Base-by-base conservation (phyloP, 441 rosid species). In the Francoa sonchifolia region DNA sequence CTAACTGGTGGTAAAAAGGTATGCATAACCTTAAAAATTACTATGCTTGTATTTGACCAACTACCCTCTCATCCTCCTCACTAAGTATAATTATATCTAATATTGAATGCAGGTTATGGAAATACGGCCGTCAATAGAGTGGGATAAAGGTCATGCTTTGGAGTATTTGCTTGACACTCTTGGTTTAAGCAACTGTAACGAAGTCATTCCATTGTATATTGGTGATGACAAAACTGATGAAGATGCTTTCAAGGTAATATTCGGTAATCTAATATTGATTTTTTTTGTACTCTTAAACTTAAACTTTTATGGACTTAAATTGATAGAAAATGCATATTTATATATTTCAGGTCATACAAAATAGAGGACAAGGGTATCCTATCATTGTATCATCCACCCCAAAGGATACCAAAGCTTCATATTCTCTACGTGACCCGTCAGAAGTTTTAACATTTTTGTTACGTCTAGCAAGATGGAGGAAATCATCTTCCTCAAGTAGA, bases 381-480 rank as follows among this genome's bases (percentile, higher is more conserved):
- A 68, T 79, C 19, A 54, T 75, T 4, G 83, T 79, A 21, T 64
- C 78, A 5, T 66, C 83, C 0, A 39, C 39, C 22, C 66, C 83
- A 0, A 75, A 59, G 61, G 83, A 64, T 0, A 75, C 88, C 6
- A 54, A 39, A 14, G 83, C 88, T 27, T 35, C 39, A 1, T 62
- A 59, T 63, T 75, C 83, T 11, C 71, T 79, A 7, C 18, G 22
- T 10, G 79, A 77, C 31, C 76, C 92, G 1, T 49, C 66, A 0
- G 73, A 77, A 44, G 92, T 77, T 1, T 3, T 59, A 32, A 8
- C 55, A 5, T 74, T 74, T 51, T 37, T 76, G 47, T 38, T 44
- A 26, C 54, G 50, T 6, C 65, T 76, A 1, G 72, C 82, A 11
- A 58, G 68, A 46, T 69, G 76, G 82, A 65, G 69, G 53, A 72